A percentile compares a stretch with the other conserved stretches of the same genome.
phyloP scores from a whole-genome alignment of 495 filamentous ascomycete genomes.

The Letharia lupina region DNA sequence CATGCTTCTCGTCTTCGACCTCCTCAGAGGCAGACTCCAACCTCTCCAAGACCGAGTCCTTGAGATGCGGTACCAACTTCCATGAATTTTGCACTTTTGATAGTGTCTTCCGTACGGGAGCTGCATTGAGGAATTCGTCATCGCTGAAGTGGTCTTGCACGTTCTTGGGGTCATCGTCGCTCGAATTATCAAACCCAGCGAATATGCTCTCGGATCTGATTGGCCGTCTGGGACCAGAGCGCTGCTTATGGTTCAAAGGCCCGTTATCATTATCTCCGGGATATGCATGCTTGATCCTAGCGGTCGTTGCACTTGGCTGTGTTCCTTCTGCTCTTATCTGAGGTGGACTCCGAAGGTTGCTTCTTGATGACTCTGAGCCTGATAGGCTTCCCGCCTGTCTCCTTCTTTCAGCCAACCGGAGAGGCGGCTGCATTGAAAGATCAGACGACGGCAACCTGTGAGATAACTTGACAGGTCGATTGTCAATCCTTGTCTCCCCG shows the following conservation, averaged over 20 bases:
- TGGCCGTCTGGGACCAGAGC: constrained; percentile 55
- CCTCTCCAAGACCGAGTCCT: constrained; percentile 8
- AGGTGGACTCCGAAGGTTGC: constrained; percentile 14
- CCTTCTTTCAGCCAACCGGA: constrained; percentile 38
- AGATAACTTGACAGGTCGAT: constrained; percentile 62
- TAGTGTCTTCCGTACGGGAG: constrained; percentile 49
- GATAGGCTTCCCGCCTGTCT: constrained; percentile 18
- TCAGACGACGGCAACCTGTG: constrained; percentile 70
- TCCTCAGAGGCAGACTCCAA: constrained; percentile 8
- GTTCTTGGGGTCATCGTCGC: constrained; percentile 38
- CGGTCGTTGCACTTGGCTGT: constrained; percentile 10
- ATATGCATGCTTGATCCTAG: constrained; percentile 49
- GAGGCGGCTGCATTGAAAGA: constrained; percentile 49
- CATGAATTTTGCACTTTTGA: constrained; percentile 28
- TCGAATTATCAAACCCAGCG: constrained; percentile 65
- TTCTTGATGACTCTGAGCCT: constrained; percentile 10
- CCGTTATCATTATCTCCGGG: constrained; percentile 80
- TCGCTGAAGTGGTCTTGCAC: constrained; percentile 48
- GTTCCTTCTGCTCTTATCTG: constrained; percentile 2
- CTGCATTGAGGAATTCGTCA: constrained; percentile 53
- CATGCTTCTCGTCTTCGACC: constrained; percentile 6
- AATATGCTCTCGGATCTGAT: constrained; percentile 76
- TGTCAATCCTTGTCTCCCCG: constrained; percentile 74
- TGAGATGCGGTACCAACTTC: constrained; percentile 22
- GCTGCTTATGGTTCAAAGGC: constrained; percentile 52